Percentiles rank a stretch among this genome's conserved stretches.
Evolutionary conservation across 495 filamentous ascomycete species (phyloP).

Genomic region (Daldinia childiae): DNA sequence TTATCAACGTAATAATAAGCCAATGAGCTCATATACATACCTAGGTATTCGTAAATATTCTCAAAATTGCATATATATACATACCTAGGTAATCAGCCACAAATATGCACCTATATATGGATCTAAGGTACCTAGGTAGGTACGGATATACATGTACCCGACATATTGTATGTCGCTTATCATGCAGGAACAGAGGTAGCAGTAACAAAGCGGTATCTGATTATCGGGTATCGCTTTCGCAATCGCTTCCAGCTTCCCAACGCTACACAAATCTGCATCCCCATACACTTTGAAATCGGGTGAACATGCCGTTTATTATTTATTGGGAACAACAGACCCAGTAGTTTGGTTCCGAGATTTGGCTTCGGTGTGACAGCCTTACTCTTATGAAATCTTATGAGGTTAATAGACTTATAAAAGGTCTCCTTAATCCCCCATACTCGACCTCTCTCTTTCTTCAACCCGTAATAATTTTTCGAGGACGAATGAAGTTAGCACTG

Average conservation of each 20-base stretch:
- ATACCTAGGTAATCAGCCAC: no score
- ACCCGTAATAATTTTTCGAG: background rate
- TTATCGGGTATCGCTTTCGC: conserved; percentile 26
- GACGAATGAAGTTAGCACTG: conserved; percentile 13
- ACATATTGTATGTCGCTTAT: no score
- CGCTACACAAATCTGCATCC: conserved; percentile 3
- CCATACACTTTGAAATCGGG: conserved; percentile 17
- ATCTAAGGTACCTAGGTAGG: no score
- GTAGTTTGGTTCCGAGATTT: conserved; percentile 17
- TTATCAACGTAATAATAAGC: background rate
- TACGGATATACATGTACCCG: no score
- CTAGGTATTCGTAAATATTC: background rate
- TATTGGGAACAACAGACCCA: conserved; percentile 12
- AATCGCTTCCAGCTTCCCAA: conserved; percentile 25
- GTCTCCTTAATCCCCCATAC: conserved; percentile 5
- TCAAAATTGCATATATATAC: background rate
- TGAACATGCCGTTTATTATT: conserved; percentile 8
- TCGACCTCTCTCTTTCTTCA: background rate
- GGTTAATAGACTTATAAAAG: conserved; percentile 26
- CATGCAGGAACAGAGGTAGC: conserved; percentile 22
- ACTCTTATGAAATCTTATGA: background rate
- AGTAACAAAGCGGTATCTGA: no score
- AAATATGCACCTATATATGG: no score
- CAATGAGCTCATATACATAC: no score
- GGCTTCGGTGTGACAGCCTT: conserved; percentile 7